Conservation (phyloP, 306 rosid genomes). For the Herpetospermum pedunculosum region DNA sequence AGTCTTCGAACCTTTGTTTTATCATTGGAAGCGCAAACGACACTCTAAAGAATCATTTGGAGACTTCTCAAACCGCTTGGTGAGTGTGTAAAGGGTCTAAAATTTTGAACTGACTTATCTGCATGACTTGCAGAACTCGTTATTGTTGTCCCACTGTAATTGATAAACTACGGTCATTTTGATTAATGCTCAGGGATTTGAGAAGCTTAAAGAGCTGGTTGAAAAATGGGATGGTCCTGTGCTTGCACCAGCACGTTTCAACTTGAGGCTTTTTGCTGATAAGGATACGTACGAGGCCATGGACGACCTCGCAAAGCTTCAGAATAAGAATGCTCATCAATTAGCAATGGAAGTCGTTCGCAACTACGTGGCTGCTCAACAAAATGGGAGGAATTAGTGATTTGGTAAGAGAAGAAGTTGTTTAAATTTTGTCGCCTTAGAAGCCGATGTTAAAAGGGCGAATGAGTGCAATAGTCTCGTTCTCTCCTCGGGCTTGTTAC, state of each 20-base stretch:
- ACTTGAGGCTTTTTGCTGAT: slow-evolving; percentile 78
- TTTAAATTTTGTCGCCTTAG: slow-evolving; percentile 7
- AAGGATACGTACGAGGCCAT: slow-evolving; percentile 76
- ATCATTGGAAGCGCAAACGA: slow-evolving; percentile 78
- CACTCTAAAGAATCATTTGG: slow-evolving; percentile 95
- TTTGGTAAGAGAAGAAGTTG: slow-evolving; percentile 9
- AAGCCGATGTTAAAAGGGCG: slow-evolving; percentile 11
- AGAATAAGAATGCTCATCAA: slow-evolving; percentile 86
- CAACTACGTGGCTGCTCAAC: slow-evolving; percentile 64
- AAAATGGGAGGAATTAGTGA: slow-evolving; percentile 70
- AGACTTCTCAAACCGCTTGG: slow-evolving; percentile 61
- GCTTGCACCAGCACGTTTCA: slow-evolving; percentile 45
- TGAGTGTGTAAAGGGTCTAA: slow-evolving; percentile 15
- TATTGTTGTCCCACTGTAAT: background rate
- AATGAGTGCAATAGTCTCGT: slow-evolving; percentile 14
- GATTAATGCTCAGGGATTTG: slow-evolving; percentile 55
- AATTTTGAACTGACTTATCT: background rate
- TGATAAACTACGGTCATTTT: background rate
- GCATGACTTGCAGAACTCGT: background rate
- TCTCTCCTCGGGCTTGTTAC: slow-evolving; percentile 26
- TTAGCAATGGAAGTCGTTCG: slow-evolving; percentile 86
- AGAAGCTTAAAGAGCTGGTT: slow-evolving; percentile 58
- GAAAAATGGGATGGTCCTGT: slow-evolving; percentile 90
- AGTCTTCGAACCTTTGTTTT: slow-evolving; percentile 81
- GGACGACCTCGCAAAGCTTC: slow-evolving; percentile 60